phyloP scores from a whole-genome alignment of 2,329 filamentous ascomycete genomes.

The Trichoderma polysporum region DNA sequence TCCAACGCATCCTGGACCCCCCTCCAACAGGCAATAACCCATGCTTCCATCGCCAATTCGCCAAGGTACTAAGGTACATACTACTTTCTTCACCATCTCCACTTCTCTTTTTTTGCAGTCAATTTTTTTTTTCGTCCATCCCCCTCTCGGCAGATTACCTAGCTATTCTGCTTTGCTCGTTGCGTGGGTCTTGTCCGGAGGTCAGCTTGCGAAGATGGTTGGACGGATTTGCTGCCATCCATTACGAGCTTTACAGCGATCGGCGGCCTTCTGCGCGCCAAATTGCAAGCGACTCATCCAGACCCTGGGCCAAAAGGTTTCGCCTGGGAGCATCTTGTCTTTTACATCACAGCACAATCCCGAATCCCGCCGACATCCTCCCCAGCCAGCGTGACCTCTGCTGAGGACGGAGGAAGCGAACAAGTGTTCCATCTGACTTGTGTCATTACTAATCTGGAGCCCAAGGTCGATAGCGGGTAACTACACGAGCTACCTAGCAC shows the following conservation, averaged over 20 bases:
- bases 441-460: slow-evolving; percentile 4
- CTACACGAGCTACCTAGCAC: neutral
- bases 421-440: neutral
- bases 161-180: neutral
- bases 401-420: neutral
- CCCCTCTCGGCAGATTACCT: neutral
- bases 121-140: neutral
- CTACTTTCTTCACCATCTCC: neutral
- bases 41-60: neutral
- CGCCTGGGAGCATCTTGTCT: neutral
- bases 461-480: slow-evolving; percentile 3
- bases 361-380: neutral
- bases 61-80: neutral
- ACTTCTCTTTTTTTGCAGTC: neutral
- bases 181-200: neutral
- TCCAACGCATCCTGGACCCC: neutral
- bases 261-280: neutral
- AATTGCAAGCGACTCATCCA: neutral
- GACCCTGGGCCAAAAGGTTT: neutral
- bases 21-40: neutral
- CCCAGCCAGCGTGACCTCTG: neutral
- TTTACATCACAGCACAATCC: neutral
- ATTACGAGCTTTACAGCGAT: slow-evolving; percentile 3
- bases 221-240: slow-evolving; percentile 6
- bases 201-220: neutral